Evolutionary conservation across 2,329 filamentous ascomycete species (phyloP).

Genomic region (Arthroderma uncinatum): DNA sequence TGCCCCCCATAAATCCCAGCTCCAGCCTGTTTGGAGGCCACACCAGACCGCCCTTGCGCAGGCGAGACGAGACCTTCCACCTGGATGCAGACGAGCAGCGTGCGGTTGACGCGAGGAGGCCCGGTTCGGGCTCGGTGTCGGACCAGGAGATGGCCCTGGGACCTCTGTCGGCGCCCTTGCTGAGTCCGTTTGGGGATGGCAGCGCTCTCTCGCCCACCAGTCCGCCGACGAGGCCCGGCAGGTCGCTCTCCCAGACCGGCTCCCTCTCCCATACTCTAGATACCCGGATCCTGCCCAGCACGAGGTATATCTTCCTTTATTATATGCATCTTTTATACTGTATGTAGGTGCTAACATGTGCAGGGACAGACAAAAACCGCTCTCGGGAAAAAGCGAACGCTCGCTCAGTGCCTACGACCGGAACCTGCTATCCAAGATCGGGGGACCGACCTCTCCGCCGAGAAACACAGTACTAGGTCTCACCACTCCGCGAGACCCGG

Average conservation of each 20-base stretch:
- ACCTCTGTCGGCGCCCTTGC: background rate
- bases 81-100: slow-evolving; percentile 7
- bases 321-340: background rate
- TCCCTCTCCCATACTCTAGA: background rate
- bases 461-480: slow-evolving; percentile 28
- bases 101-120: background rate
- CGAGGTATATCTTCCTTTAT: background rate
- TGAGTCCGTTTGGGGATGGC: background rate
- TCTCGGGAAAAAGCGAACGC: slow-evolving; percentile 46
- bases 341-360: background rate
- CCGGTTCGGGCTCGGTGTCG: background rate
- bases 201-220: background rate
- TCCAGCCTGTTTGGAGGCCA: slow-evolving; percentile 40
- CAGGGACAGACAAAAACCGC: slow-evolving; percentile 42
- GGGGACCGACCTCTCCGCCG: slow-evolving; percentile 47
- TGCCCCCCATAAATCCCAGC: slow-evolving; percentile 38
- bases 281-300: background rate
- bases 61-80: slow-evolving; percentile 19
- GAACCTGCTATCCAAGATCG: slow-evolving; percentile 51
- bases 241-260: background rate
- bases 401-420: slow-evolving; percentile 54
- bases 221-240: background rate
- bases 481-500: slow-evolving; percentile 22
- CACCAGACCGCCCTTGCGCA: slow-evolving; percentile 28
- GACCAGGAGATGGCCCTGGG: background rate